A percentile compares a stretch with the other conserved stretches of the same genome.
These are phyloP conservation scores for Nicotiana sylvestris DNA, from an alignment of 257 asterid species.

Conservation along the genomic window DNA sequence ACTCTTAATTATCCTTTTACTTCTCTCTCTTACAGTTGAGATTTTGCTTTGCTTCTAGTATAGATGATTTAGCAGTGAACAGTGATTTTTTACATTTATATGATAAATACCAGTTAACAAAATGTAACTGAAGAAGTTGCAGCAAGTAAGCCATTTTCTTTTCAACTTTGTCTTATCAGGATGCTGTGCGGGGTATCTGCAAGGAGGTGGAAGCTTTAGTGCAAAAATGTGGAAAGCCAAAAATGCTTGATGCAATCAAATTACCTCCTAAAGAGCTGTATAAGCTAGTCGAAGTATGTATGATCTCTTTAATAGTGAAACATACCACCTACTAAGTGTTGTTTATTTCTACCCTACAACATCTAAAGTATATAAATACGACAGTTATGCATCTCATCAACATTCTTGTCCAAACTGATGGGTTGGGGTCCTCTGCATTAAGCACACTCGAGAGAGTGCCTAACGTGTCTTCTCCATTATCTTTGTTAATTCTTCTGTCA, in stretches of 20 bases:
- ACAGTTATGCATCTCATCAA: not conserved
- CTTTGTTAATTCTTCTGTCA: not conserved
- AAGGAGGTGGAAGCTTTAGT: conserved; percentile 68
- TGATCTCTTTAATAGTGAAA: not conserved
- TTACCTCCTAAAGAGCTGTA: conserved; percentile 93
- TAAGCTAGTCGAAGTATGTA: conserved; percentile 81
- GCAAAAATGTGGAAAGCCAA: conserved; percentile 86
- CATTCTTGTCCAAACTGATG: not conserved
- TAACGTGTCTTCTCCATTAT: not conserved
- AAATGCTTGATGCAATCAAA: conserved; percentile 86
- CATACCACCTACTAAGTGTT: not conserved
- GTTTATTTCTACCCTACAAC: not conserved
- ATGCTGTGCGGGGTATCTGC: conserved; percentile 80
- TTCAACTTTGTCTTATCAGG: conserved; percentile 44
- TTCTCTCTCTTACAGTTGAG: no score
- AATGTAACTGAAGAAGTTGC: not conserved
- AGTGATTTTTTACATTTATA: not conserved
- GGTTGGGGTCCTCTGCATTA: not conserved
- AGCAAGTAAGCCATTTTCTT: conserved; percentile 6
- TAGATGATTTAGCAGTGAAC: not conserved
- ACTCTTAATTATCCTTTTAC: no score
- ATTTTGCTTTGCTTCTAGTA: not conserved
- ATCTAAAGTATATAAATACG: not conserved
- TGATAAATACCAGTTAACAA: not conserved
- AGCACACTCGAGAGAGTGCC: not conserved